Base-by-base conservation (phyloP, 1,139 yeast species). In the Insectozyma bohioensis region DNA sequence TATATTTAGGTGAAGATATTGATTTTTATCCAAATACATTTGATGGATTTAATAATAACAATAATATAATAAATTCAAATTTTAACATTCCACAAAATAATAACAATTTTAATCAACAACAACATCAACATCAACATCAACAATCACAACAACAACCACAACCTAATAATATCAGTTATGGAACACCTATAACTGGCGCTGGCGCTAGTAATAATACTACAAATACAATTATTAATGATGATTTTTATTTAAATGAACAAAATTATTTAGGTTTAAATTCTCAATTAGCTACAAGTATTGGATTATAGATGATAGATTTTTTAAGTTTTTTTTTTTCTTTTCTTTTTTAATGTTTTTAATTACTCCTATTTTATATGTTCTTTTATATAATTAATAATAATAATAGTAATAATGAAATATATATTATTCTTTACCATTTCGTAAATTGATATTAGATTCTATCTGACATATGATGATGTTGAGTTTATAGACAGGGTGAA, bases 251-350 rank as follows among this genome's bases (percentile, higher is more conserved):
- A 29, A 23, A 32, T 11, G 32, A 28, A 14, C 32, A 20, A 19
- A 18, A 20, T 15, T 26, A 8, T 14, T 20, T 25, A 10, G 28
- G 13, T 5, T 28, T 32, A 22, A 35, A 31, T 20, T 30, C 38
- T 12, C 34, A 28, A 30, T 34, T 37, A 17, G 35, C 37, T 28
- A 24, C 35, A 19, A 35, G 32, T 13, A 28, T 30, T 23, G 41
- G 36, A 14, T 34, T 37, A 24, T 37, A 37, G 31, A 34, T 17
- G 15, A 23, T 34, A 21, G 26, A 34, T 14, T 12, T 9, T 24
- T 24, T 12, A n/a, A n/a, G 12, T 20, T 23, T 22, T 19, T 23
- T 7, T 25, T 16, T 25, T 20, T 7, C 6, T 23, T 14, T 3
- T 12, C 3, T n/a, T 12, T 17, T 27, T 25, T 12, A 12, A 24